Evolutionary conservation across 257 asterid species (phyloP), one percentile per base, ranked within the genome.

Genomic region (Eustoma russellianum): DNA sequence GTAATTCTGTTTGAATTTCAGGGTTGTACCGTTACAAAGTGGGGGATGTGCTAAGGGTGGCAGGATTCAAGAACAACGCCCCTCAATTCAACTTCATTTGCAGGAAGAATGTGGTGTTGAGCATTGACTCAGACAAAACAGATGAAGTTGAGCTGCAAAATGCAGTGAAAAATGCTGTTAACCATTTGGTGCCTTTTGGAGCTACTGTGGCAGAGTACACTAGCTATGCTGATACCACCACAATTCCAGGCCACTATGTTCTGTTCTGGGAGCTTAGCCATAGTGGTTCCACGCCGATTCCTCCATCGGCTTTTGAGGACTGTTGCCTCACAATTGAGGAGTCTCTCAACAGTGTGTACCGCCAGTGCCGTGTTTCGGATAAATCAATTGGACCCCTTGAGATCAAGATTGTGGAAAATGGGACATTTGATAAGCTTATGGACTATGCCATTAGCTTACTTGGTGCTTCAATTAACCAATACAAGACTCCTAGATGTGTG

Each of bases 11-110:
- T 1, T 10, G 7, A 5, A 6, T 53, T 70, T 49, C 76, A 85
- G 97, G 97, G 14, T 77, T 90, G 0, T 90, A 86, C 56, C 74
- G 96, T 2, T 90, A 90, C 70, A 57, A 94, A 49, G 97, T 90
- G 1, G 97, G 97, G 13, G 97, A 90, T 52, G 81, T 90, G 13
- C 90, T 90, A 2, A 76, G 82, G 0, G 97, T 90, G 19, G 88
- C 97, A 1, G 97, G 96, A 41, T 89, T 89, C 83, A 89, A 90
- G 73, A 86, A 86, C 86, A 83, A 75, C 5, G 93, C 96, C 8
- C 97, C 97, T 0, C 95, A 86, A 44, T 90, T 90, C 93, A 86
- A 71, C 84, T 89, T 89, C 77, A 55, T 89, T 5, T 89, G 97
- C 73, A 50, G 97, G 52, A 90, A 83, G 38, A 90, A 86, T 45